Evolutionary conservation across 1,284 basidiomycete genomes (phyloP).

Genomic region (Pseudozyma tsukubaensis): DNA sequence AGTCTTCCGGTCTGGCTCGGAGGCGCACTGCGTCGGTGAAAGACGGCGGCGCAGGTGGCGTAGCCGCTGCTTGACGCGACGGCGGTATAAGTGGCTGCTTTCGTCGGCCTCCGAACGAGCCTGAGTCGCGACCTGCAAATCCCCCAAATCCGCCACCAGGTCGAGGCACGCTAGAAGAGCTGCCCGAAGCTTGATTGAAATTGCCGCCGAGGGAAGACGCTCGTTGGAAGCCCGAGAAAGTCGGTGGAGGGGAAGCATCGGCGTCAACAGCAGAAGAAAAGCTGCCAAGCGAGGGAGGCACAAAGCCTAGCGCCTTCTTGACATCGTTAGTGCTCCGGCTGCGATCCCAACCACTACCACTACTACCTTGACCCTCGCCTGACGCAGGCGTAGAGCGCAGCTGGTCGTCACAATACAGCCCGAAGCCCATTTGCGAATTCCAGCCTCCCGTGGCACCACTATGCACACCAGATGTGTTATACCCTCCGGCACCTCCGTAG

Average conservation of each 20-base stretch:
- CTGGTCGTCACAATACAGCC: conserved; percentile 22
- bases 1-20: conserved; percentile 37
- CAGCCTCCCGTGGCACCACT: conserved; percentile 42
- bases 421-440: conserved; percentile 45
- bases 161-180: background rate
- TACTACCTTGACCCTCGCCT: background rate
- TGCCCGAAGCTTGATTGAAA: too few relatives aligned
- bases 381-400: conserved; percentile 8
- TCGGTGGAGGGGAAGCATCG: conserved; percentile 21
- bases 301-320: conserved; percentile 16
- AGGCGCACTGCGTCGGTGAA: conserved; percentile 48
- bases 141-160: conserved; percentile 7
- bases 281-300: conserved; percentile 26
- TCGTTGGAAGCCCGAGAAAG: conserved; percentile 33
- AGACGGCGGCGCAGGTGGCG: conserved; percentile 17
- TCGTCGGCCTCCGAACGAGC: conserved; percentile 4
- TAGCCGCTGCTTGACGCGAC: conserved; percentile 20
- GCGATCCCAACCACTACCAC: background rate
- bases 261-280: conserved; percentile 35
- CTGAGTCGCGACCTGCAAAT: conserved; percentile 4
- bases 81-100: conserved; percentile 39
- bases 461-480: conserved; percentile 27
- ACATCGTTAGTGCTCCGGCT: conserved; percentile 10
- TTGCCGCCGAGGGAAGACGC: conserved; percentile 33
- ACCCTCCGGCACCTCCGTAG: conserved; percentile 39